Base-by-base conservation (phyloP, 805 yeast species). In the Kluyveromyces aestuarii region DNA sequence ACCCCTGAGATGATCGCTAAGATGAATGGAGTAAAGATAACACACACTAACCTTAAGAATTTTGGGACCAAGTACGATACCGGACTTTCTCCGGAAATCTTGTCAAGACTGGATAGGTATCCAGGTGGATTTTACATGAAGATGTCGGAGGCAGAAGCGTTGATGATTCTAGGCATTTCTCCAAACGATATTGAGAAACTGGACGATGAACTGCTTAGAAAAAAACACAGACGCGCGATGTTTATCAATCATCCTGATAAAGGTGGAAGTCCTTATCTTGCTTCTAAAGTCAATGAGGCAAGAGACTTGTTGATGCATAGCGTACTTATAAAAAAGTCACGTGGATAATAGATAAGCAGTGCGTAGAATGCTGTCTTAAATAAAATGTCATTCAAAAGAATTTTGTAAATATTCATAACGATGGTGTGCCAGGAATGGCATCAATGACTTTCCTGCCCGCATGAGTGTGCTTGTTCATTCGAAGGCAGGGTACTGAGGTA, bases 271-370 rank as follows among this genome's bases (percentile, higher is more conserved):
- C 86, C 95, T 27, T 88, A 77, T 59, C 65, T 90, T 66, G 96
- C 97, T 43, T 82, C 90, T 50, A 90, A 90, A 72, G 84, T 90
- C 52, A 90, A 90, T 64, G 96, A 90, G 69, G 96, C 97, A 27
- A 83, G 84, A 61, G 95, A 87, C 58, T 77, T 84, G 58, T 70
- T 87, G 63, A 45, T 46, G 25, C 51, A 54, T 13, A 60, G 65
- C 37, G 50, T 56, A 11, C 48, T 63, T 45, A 19, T 61, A 27
- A 52, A 52, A 40, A 52, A 50, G 46, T 46, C 46, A 30, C 37
- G 39, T 27, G 16, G 27, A 16, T 37, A 8, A 8, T 9, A 18
- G n/a, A 9, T 37, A 13, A 30, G 14, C 14, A 30, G 11, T 13
- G 35, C 35, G 11, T 30, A 30, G 35, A 30, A 30, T 2, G 35